phyloP scores from a whole-genome alignment of 768 basidiomycete species.

The Agaricus blazei region DNA sequence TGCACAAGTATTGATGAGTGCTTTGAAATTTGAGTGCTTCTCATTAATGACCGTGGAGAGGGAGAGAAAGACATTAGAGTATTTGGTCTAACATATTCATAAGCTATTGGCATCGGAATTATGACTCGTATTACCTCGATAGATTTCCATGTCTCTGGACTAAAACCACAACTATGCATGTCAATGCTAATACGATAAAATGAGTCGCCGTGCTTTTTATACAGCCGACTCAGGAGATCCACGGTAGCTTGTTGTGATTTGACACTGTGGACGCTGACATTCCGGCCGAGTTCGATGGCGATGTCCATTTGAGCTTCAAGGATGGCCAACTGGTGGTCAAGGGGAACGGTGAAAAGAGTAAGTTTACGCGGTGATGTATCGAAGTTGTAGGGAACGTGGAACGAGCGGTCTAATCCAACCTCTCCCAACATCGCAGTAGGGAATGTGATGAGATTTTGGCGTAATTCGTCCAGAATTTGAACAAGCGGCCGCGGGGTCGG shows the following conservation, averaged over 20 bases:
- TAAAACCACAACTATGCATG: constrained; percentile 87
- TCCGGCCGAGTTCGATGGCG: constrained; percentile 74
- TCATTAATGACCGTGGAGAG: constrained; percentile 83
- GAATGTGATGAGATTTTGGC: constrained; percentile 51
- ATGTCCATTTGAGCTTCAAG: constrained; percentile 80
- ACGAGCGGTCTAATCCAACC: constrained; percentile 83
- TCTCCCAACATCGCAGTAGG: constrained; percentile 86
- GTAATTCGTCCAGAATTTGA: constrained; percentile 56
- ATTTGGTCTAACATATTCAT: constrained; percentile 43
- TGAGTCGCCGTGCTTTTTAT: constrained; percentile 45
- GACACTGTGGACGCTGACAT: constrained; percentile 86
- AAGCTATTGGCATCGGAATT: not conserved
- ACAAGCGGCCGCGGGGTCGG: constrained; percentile 67
- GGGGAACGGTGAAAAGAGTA: constrained; percentile 73
- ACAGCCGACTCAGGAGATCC: constrained; percentile 58
- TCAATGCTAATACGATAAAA: constrained; percentile 77
- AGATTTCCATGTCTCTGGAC: constrained; percentile 65
- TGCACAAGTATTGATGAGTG: constrained; percentile 61
- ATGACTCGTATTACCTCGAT: constrained; percentile 54
- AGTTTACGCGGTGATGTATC: constrained; percentile 46
- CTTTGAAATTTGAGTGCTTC: constrained; percentile 56
- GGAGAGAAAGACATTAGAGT: constrained; percentile 81
- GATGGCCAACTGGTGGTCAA: constrained; percentile 77
- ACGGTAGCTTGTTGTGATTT: constrained; percentile 66
- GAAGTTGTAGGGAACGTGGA: constrained; percentile 64